Evolutionary conservation across 1,284 basidiomycete genomes (phyloP).

Genomic region (Apiotrichum gamsii): DNA sequence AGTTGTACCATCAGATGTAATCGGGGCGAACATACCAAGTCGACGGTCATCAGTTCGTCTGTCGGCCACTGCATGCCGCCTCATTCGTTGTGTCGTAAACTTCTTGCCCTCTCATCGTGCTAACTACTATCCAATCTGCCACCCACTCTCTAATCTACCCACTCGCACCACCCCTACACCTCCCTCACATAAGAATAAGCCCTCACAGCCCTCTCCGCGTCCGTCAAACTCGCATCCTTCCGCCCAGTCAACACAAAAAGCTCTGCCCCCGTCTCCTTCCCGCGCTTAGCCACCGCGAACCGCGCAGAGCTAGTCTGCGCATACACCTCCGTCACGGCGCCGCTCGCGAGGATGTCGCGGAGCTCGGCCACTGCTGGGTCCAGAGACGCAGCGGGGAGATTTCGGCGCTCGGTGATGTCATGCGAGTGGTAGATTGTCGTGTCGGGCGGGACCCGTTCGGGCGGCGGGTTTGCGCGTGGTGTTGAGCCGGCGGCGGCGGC

Average conservation of each 20-base stretch:
- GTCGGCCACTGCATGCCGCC: no score
- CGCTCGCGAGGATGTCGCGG: neutral
- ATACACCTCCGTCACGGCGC: conserved; percentile 17
- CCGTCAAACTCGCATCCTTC: conserved; percentile 36
- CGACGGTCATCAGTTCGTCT: no score
- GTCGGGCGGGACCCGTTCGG: neutral
- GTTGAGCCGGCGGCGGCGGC: neutral
- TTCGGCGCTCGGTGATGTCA: conserved; percentile 1
- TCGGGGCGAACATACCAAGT: neutral
- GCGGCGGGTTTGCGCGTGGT: neutral
- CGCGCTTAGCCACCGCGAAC: conserved; percentile 25
- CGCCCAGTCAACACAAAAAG: conserved; percentile 28
- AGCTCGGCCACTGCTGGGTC: conserved; percentile 2
- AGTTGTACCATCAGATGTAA: neutral
- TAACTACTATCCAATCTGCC: no score
- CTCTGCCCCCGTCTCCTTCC: conserved; percentile 7
- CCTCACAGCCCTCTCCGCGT: conserved; percentile 33
- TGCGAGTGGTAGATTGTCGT: conserved; percentile 10
- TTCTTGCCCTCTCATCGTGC: no score
- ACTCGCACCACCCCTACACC: no score
- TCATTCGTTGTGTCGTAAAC: no score
- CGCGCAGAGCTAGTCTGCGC: conserved; percentile 21
- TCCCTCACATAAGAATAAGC: conserved; percentile 1
- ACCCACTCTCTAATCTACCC: no score
- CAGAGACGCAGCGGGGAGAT: no score